Conservation (phyloP, 1,284 basidiomycete genomes). For the Phellopilus nigrolimitatus region DNA sequence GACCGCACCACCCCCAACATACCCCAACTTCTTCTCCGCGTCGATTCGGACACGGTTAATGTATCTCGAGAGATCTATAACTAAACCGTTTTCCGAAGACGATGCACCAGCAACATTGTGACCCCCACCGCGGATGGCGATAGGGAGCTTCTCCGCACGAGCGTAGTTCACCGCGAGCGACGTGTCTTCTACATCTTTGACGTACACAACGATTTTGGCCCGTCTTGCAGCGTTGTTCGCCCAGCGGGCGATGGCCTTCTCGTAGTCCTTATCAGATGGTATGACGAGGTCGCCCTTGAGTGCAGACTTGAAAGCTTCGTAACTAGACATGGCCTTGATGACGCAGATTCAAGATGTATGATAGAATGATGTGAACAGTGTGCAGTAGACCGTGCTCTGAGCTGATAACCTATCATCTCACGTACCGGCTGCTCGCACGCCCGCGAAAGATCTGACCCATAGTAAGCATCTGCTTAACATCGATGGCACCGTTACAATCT, state of each 20-base stretch:
- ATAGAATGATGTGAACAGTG: too few species aligned
- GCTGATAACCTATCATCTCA: too few species aligned
- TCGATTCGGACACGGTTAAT: constrained; percentile 42
- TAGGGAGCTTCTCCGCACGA: constrained; percentile 32
- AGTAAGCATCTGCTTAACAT: too few species aligned
- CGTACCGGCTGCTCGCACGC: too few species aligned
- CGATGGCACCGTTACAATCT: too few species aligned
- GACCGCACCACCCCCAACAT: constrained; percentile 49
- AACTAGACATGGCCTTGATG: constrained; percentile 11
- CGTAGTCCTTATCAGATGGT: constrained; percentile 24
- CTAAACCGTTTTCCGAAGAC: constrained; percentile 46
- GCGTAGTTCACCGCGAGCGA: constrained; percentile 38
- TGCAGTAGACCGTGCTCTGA: too few species aligned
- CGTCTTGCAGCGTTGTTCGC: constrained; percentile 24
- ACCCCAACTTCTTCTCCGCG: constrained; percentile 35
- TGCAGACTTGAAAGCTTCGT: constrained; percentile 16
- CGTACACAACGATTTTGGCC: constrained; percentile 29
- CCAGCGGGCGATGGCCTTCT: constrained; percentile 26
- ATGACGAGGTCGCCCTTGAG: constrained; percentile 25
- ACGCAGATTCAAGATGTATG: not conserved
- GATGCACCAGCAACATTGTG: constrained; percentile 47
- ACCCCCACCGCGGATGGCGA: constrained; percentile 44
- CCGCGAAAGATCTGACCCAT: too few species aligned
- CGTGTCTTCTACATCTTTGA: constrained; percentile 25
- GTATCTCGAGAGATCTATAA: constrained; percentile 50